Conservation (phyloP, 2,329 filamentous ascomycete genomes). For the Aspergillus puulaauensis region DNA sequence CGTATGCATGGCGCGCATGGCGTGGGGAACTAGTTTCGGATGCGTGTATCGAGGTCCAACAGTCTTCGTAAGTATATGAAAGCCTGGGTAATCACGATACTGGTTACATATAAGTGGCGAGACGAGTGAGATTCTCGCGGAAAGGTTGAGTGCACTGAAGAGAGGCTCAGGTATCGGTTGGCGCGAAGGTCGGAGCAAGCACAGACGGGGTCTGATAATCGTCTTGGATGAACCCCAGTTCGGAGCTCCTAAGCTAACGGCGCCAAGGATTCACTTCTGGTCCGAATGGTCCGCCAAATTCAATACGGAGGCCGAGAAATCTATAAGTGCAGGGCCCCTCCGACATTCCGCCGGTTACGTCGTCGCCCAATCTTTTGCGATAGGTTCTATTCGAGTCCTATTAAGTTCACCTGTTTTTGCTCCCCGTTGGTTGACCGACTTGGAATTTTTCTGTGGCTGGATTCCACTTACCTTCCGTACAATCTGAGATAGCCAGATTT, state of each 20-base stretch:
- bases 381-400: neutral
- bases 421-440: neutral
- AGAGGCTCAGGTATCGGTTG: neutral
- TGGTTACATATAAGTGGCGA: neutral
- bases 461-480: neutral
- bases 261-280: constrained; percentile 10
- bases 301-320: constrained; percentile 21
- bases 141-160: neutral
- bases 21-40: neutral
- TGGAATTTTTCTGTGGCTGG: neutral
- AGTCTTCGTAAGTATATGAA: neutral
- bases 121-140: neutral
- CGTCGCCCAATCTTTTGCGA: constrained; percentile 7
- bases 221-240: neutral
- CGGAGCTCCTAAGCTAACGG: neutral
- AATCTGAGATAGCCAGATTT: neutral
- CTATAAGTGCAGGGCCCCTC: constrained; percentile 29
- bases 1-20: constrained; percentile 16
- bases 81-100: neutral
- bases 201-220: neutral
- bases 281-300: constrained; percentile 3
- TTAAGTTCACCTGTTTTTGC: neutral
- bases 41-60: neutral
- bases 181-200: neutral
- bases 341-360: constrained; percentile 27